phyloP scores from a whole-genome alignment of 805 yeast genomes.

The Kregervanrija delftensis region DNA sequence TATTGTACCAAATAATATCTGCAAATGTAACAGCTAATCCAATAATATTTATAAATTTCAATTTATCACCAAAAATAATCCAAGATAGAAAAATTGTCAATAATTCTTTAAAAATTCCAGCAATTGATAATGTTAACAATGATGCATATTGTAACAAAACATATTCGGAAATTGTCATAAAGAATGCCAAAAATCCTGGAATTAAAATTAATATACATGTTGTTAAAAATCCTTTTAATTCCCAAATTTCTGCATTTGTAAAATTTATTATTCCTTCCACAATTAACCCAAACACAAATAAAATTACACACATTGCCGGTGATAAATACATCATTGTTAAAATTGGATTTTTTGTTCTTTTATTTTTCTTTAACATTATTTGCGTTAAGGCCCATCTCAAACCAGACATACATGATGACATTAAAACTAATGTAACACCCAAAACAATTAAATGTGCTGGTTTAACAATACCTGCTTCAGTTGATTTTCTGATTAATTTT shows the following conservation, averaged over 20 bases:
- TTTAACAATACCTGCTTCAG: constrained; percentile 8
- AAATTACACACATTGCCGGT: constrained; percentile 69
- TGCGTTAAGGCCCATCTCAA: constrained; percentile 95
- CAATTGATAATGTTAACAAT: constrained; percentile 79
- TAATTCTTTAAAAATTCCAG: constrained; percentile 90
- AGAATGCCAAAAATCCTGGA: constrained; percentile 84
- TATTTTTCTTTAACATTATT: constrained; percentile 56
- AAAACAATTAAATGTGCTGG: constrained; percentile 24
- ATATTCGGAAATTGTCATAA: constrained; percentile 86
- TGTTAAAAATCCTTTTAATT: constrained; percentile 42
- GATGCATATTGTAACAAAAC: constrained; percentile 74
- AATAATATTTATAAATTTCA: constrained; percentile 58
- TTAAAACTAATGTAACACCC: constrained; percentile 70
- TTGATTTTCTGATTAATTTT: constrained; percentile 7
- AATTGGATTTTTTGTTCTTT: constrained; percentile 65
- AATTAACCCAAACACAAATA: constrained; percentile 54
- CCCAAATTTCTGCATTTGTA: constrained; percentile 54
- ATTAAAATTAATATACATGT: constrained; percentile 57
- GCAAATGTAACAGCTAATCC: constrained; percentile 71
- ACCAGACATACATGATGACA: constrained; percentile 80
- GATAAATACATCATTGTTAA: constrained; percentile 77
- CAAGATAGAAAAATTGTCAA: constrained; percentile 69
- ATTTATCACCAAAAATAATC: constrained; percentile 65
- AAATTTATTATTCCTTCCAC: constrained; percentile 65
- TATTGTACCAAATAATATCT: constrained; percentile 82